Percentiles rank a stretch among this genome's conserved stretches.
Conservation (phyloP, 805 yeast species). For the Barnettozyma botsteinii region DNA sequence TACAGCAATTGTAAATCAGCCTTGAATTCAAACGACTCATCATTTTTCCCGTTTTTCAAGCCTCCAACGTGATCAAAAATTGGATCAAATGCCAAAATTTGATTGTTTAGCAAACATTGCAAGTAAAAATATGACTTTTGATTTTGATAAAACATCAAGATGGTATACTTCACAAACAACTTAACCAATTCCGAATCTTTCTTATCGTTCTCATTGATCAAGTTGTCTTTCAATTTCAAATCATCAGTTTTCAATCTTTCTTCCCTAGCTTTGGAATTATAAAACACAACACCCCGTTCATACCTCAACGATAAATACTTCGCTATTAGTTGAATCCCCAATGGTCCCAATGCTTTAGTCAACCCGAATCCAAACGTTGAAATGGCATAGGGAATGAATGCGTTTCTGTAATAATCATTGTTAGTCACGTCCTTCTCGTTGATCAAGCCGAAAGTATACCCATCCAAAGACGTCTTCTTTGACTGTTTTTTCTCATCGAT, state of each 20-base stretch:
- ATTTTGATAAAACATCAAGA: slow-evolving; percentile 19
- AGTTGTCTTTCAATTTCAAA: slow-evolving; percentile 7
- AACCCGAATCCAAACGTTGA: slow-evolving; percentile 38
- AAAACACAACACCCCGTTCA: slow-evolving; percentile 10
- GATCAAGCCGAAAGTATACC: slow-evolving; percentile 5
- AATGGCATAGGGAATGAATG: slow-evolving; percentile 27
- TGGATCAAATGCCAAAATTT: slow-evolving; percentile 56
- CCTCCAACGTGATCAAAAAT: slow-evolving; percentile 48
- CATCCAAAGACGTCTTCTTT: slow-evolving; percentile 2
- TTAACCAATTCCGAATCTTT: slow-evolving; percentile 18
- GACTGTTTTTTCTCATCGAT: slow-evolving; percentile 5
- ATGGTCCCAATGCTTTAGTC: slow-evolving; percentile 39
- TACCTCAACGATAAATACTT: slow-evolving; percentile 11
- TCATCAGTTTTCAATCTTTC: background rate
- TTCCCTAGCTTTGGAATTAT: slow-evolving; percentile 6
- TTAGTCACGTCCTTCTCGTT: slow-evolving; percentile 18
- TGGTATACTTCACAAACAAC: slow-evolving; percentile 19
- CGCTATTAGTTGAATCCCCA: slow-evolving; percentile 34
- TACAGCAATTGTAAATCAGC: slow-evolving; percentile 35
- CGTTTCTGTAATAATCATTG: slow-evolving; percentile 23
- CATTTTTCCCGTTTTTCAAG: background rate
- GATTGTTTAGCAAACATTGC: slow-evolving; percentile 17
- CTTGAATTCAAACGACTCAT: slow-evolving; percentile 20
- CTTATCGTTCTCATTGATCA: slow-evolving; percentile 14
- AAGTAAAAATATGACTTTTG: slow-evolving; percentile 16